These are phyloP conservation scores for Aethionema arabicum DNA, from an alignment of 345 rosid species.

Conservation along the genomic window DNA sequence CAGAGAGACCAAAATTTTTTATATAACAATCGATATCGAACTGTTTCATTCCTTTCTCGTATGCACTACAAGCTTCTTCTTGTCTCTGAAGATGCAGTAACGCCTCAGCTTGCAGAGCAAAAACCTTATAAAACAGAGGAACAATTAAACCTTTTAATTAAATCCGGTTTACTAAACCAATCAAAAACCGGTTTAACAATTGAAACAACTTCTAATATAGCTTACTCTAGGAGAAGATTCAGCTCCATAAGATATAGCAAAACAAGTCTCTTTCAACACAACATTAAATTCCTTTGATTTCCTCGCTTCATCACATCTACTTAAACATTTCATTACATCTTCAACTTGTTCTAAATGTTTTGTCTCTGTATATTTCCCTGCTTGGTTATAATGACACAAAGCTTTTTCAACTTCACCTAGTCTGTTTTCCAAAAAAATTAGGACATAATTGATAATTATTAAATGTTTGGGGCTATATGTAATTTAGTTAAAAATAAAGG, in stretches of 20 bases:
- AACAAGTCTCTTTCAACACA: constrained; percentile 48
- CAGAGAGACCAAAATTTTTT: constrained; percentile 49
- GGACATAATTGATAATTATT: not conserved
- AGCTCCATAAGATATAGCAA: constrained; percentile 51
- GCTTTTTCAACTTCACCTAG: constrained; percentile 69
- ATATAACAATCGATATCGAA: constrained; percentile 42
- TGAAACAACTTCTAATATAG: not conserved
- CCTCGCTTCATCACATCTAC: constrained; percentile 45
- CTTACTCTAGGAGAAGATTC: constrained; percentile 63
- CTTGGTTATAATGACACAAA: constrained; percentile 48
- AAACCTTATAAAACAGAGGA: constrained; percentile 37
- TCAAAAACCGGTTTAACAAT: not conserved
- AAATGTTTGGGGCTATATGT: not conserved
- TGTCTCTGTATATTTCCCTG: constrained; percentile 37
- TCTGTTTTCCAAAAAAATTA: constrained; percentile 33
- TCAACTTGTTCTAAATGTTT: constrained; percentile 51
- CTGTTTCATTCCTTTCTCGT: constrained; percentile 44
- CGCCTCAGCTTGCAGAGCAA: constrained; percentile 65
- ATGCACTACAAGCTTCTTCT: constrained; percentile 53
- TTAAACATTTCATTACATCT: constrained; percentile 42
- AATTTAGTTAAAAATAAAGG: not conserved
- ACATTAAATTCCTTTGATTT: constrained; percentile 49
- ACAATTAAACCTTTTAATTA: not conserved
- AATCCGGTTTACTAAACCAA: not conserved
- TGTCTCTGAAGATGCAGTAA: constrained; percentile 54